phyloP scores from a whole-genome alignment of 164 flowering plant species.

The Stephania yunnanensis region DNA sequence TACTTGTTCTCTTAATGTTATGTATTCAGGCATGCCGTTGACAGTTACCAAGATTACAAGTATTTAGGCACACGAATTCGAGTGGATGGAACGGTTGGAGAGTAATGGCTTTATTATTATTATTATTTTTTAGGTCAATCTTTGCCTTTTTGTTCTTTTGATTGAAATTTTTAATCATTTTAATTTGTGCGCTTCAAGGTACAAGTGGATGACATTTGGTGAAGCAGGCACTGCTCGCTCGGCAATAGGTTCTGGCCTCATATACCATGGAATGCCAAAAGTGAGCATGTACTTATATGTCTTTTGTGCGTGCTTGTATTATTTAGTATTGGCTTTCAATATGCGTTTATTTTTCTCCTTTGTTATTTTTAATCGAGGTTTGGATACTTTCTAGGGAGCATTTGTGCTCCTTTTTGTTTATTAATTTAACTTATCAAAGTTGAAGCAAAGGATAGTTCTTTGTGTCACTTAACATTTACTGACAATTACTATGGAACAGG shows the following conservation, averaged over 20 bases:
- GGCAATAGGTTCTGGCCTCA: constrained; percentile 81
- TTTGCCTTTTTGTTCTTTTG: not conserved
- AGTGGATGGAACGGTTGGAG: constrained; percentile 78
- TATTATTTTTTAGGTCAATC: constrained; percentile 15
- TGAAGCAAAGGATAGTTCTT: not conserved
- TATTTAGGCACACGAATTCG: constrained; percentile 82
- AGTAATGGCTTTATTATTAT: constrained; percentile 21
- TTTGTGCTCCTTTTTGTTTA: not conserved
- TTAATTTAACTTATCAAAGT: not conserved
- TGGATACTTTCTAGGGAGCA: constrained; percentile 2
- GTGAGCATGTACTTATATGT: constrained; percentile 27
- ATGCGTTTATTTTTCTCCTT: not conserved
- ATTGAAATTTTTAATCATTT: constrained; percentile 6
- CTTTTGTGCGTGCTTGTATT: not conserved
- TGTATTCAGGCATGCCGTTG: constrained; percentile 53
- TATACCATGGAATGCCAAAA: constrained; percentile 63
- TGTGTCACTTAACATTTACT: constrained; percentile 1
- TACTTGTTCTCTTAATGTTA: constrained; percentile 6
- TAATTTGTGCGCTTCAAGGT: constrained; percentile 35
- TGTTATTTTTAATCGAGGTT: constrained; percentile 1
- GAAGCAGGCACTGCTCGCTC: constrained; percentile 81
- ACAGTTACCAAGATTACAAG: constrained; percentile 65
- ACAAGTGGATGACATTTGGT: constrained; percentile 99
- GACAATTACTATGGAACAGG: constrained; percentile 39
- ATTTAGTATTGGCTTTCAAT: not conserved